Evolutionary conservation across 345 rosid genomes (phyloP).

Genomic region (Raphanus sativus): DNA sequence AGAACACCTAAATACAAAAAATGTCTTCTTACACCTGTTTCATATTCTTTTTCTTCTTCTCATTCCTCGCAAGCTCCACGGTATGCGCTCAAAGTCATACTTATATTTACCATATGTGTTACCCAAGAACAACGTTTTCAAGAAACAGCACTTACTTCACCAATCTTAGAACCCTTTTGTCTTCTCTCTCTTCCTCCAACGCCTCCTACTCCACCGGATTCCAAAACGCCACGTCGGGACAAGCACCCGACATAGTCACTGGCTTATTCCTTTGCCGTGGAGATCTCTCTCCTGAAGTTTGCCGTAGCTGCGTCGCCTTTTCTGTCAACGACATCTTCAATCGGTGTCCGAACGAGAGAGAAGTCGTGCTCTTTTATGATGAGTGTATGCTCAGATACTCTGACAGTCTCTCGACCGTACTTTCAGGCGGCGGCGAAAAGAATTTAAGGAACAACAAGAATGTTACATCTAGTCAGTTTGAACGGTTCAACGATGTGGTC

Average conservation of each 20-base stretch:
- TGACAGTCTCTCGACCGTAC: not conserved
- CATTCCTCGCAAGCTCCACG: conserved; percentile 15
- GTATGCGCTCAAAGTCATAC: conserved; percentile 20
- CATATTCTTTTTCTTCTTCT: conserved; percentile 3
- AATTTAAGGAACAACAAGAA: not conserved
- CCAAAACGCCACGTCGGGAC: conserved; percentile 30
- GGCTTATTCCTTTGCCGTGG: conserved; percentile 50
- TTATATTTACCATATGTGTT: not conserved
- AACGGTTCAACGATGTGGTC: not conserved
- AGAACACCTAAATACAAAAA: not conserved
- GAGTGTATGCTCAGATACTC: conserved; percentile 47
- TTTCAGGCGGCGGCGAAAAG: not conserved
- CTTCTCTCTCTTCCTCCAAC: conserved; percentile 1
- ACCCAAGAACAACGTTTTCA: not conserved
- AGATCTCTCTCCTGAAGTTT: conserved; percentile 13
- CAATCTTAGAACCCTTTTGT: conserved; percentile 17
- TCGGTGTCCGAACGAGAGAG: conserved; percentile 32
- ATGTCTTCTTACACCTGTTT: conserved; percentile 13
- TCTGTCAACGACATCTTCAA: not conserved
- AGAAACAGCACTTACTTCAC: conserved; percentile 18
- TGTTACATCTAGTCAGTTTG: not conserved
- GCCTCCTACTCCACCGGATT: conserved; percentile 34
- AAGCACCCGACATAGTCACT: conserved; percentile 23
- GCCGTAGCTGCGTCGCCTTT: conserved; percentile 36
- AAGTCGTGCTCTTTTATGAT: conserved; percentile 25